Percentiles rank a stretch among this genome's conserved stretches.
phyloP scores from a whole-genome alignment of 352 stramenopile species.

The Pythium aquatile region DNA sequence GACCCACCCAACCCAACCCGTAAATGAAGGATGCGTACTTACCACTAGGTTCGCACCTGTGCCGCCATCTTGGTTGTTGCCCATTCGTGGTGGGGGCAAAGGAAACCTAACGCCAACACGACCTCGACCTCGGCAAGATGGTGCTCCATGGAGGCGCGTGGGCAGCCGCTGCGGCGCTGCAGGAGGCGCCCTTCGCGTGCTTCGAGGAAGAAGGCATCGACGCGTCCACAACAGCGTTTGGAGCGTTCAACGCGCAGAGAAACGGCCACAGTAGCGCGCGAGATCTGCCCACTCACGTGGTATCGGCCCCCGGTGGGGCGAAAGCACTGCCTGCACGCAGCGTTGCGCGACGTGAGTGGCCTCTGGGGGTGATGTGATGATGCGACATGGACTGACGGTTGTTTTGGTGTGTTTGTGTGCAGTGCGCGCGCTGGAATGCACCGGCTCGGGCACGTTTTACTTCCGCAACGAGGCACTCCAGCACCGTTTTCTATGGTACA shows the following conservation, averaged over 20 bases:
- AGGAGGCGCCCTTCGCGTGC: conserved; percentile 71
- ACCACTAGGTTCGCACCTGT: conserved; percentile 13
- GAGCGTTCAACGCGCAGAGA: not conserved
- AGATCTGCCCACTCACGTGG: conserved; percentile 30
- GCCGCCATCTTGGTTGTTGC: not conserved
- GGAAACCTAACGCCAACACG: not conserved
- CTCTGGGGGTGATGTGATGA: not conserved
- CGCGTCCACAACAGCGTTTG: not conserved
- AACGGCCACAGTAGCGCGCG: not conserved
- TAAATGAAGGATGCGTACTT: conserved; percentile 10
- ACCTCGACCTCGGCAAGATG: conserved; percentile 4
- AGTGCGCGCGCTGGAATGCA: conserved; percentile 70
- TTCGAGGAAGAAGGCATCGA: conserved; percentile 61
- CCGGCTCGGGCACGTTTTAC: conserved; percentile 66
- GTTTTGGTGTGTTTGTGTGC: conserved; percentile 4
- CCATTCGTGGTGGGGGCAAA: conserved; percentile 18
- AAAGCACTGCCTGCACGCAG: conserved; percentile 48
- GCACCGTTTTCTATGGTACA: conserved; percentile 63
- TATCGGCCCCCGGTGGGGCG: conserved; percentile 29
- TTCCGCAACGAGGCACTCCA: conserved; percentile 67
- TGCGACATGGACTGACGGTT: not conserved
- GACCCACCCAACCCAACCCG: not conserved
- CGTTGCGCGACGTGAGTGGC: conserved; percentile 44
- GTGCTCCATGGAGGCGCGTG: conserved; percentile 6
- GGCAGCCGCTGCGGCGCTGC: conserved; percentile 38